Percentiles rank a stretch among this genome's conserved stretches.
These are phyloP conservation scores for Pleodorina starrii DNA, from an alignment of 139 green algal species.

Conservation along the genomic window DNA sequence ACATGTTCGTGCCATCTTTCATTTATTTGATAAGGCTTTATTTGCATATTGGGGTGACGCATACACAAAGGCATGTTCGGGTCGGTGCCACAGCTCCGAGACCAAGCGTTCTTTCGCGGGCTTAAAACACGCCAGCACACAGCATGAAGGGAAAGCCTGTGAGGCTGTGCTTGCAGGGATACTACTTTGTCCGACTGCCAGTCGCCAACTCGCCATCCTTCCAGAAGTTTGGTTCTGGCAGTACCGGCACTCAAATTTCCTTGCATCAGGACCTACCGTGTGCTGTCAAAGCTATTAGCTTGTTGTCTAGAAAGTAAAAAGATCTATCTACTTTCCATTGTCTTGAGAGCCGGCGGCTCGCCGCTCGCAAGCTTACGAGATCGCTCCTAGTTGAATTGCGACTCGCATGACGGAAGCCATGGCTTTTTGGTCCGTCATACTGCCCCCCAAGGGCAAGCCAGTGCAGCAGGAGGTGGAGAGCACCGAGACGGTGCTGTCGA, in stretches of 20 bases:
- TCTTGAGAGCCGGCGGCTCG: neutral
- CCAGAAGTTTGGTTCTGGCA: neutral
- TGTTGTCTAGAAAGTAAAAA: neutral
- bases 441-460: conserved; percentile 21
- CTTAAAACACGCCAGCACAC: neutral
- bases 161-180: too few species aligned
- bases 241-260: neutral
- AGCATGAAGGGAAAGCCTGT: too few species aligned
- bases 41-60: neutral
- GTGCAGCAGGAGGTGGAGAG: conserved; percentile 40
- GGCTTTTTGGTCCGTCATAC: conserved; percentile 28
- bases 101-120: neutral
- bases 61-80: neutral
- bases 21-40: neutral
- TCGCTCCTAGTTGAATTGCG: neutral
- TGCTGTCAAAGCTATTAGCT: neutral
- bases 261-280: neutral
- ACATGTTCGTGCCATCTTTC: neutral
- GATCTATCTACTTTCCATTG: neutral
- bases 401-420: conserved; percentile 1
- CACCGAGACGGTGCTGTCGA: conserved; percentile 8
- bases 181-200: too few species aligned
- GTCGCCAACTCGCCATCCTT: too few species aligned
- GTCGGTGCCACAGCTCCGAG: neutral
- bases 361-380: neutral